phyloP scores from a whole-genome alignment of 1,284 basidiomycete species.

The Rhodotorula sp. region DNA sequence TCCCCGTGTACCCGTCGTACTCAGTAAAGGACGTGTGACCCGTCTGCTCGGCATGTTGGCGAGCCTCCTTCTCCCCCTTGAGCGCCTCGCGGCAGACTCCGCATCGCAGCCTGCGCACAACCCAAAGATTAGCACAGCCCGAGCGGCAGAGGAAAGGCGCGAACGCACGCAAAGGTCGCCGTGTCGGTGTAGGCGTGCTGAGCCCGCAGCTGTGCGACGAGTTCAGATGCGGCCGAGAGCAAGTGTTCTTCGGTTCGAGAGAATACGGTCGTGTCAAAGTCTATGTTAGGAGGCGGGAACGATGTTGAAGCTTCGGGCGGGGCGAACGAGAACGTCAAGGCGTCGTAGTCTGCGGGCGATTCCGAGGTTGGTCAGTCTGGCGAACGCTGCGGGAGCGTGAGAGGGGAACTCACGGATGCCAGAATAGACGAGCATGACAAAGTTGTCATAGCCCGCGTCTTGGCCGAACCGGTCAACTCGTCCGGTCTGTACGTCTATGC shows the following conservation, averaged over 20 bases:
- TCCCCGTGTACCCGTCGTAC: constrained; percentile 53
- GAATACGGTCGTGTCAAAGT: constrained; percentile 86
- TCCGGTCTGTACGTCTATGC: constrained; percentile 86
- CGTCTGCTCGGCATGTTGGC: constrained; percentile 77
- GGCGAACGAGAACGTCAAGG: constrained; percentile 74
- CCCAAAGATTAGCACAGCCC: too few species aligned
- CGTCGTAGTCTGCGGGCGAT: constrained; percentile 63
- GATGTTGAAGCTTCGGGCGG: constrained; percentile 59
- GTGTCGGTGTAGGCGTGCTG: constrained; percentile 87
- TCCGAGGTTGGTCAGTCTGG: background rate
- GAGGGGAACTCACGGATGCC: constrained; percentile 63
- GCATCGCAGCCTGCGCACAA: constrained; percentile 38
- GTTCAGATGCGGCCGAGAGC: constrained; percentile 64
- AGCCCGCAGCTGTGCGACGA: constrained; percentile 68
- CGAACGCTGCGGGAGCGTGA: too few species aligned
- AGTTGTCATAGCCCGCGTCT: constrained; percentile 48
- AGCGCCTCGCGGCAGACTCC: constrained; percentile 60
- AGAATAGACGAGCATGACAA: constrained; percentile 77
- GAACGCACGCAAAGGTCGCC: constrained; percentile 62
- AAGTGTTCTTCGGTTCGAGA: constrained; percentile 55
- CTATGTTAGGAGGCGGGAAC: constrained; percentile 50
- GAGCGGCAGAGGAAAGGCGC: background rate
- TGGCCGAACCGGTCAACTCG: constrained; percentile 80
- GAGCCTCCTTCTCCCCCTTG: constrained; percentile 88
- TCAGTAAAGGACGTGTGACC: constrained; percentile 87